phyloP scores from a whole-genome alignment of 352 stramenopile genomes.

The Phytophthora citrophthora region DNA sequence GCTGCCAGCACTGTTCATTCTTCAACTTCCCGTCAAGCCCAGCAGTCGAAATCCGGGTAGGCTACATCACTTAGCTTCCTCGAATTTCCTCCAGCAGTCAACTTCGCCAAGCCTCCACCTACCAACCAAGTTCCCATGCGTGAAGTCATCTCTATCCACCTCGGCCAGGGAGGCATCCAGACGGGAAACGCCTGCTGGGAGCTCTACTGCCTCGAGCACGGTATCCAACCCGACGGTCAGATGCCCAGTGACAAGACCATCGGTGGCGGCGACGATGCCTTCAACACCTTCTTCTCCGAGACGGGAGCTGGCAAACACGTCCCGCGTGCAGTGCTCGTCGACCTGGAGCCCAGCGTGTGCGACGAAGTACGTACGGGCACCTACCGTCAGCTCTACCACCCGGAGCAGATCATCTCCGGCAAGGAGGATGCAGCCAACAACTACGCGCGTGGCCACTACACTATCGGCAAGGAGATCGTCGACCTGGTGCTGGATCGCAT shows the following conservation, averaged over 20 bases:
- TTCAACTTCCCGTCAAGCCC: constrained; percentile 3
- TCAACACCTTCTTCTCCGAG: constrained; percentile 97
- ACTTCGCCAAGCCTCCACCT: not conserved
- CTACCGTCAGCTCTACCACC: constrained; percentile 98
- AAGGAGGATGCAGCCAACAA: constrained; percentile 97
- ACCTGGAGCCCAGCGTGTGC: constrained; percentile 97
- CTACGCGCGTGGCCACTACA: constrained; percentile 94
- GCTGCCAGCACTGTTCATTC: constrained; percentile 1
- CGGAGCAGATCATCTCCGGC: constrained; percentile 99
- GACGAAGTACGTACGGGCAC: constrained; percentile 97
- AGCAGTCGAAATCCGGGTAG: constrained; percentile 2
- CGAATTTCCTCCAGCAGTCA: not conserved
- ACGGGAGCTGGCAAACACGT: constrained; percentile 96
- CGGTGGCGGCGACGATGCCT: constrained; percentile 90
- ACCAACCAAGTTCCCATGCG: constrained; percentile 10
- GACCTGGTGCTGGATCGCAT: constrained; percentile 98
- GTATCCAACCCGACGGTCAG: constrained; percentile 92
- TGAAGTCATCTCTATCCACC: constrained; percentile 90
- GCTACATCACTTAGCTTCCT: constrained; percentile 14
- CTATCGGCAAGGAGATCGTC: constrained; percentile 96
- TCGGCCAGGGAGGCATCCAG: constrained; percentile 93
- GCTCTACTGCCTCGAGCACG: constrained; percentile 94
- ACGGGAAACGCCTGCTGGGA: constrained; percentile 93
- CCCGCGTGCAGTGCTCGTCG: constrained; percentile 96
- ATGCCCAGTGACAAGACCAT: constrained; percentile 27